Base-by-base conservation (phyloP, 1,284 basidiomycete species). In the Austroboletus niveus region DNA sequence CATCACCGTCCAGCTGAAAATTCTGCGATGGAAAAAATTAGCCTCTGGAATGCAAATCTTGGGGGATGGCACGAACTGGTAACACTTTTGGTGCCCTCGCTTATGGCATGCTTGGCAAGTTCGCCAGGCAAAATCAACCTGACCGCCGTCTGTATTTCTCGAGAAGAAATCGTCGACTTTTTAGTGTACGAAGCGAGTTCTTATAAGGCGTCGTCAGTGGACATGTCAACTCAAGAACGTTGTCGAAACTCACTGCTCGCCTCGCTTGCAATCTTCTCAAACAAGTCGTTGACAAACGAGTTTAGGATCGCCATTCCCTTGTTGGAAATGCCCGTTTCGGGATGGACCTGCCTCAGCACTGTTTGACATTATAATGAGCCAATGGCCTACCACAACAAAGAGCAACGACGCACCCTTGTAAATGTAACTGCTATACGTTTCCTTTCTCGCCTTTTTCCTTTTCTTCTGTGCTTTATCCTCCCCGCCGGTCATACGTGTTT, bases 291-390 rank as follows among this genome's bases (percentile, higher is more conserved):
- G 64, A 94, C 91, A 58, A 94, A 94, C 51, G 88, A 92, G 82
- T 96, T 96, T 44, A 97, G 75, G 67, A 97, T 91, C 52, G 87
- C 84, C 94, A 97, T 97, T 40, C 93, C 94, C 80, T 95, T 97
- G 85, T 95, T 96, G 56, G 90, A 89, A 72, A 96, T 95, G 84
- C 94, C 94, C 59, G 92, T 96, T 70, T 97, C 94, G 52, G 94
- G 94, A 79, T 97, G 94, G 55, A 97, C 94, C 70, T 93, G 90
- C 75, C 87, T 93, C 57, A 93, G 77, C 57, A 92, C 89, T 90
- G 55, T 12, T 54, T 2, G 31, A 17, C 17, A 12, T n/a, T 0
- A 6, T 17, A 8, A n/a, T 29, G 12, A 14, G 20, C 54, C 36
- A 52, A 48, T 14, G 35, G 17, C 14, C 5, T n/a, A 49, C 20